Percentiles rank a stretch among this genome's conserved stretches.
Evolutionary conservation across 2,329 filamentous ascomycete species (phyloP).

Genomic region (Cryphonectria naterciae): DNA sequence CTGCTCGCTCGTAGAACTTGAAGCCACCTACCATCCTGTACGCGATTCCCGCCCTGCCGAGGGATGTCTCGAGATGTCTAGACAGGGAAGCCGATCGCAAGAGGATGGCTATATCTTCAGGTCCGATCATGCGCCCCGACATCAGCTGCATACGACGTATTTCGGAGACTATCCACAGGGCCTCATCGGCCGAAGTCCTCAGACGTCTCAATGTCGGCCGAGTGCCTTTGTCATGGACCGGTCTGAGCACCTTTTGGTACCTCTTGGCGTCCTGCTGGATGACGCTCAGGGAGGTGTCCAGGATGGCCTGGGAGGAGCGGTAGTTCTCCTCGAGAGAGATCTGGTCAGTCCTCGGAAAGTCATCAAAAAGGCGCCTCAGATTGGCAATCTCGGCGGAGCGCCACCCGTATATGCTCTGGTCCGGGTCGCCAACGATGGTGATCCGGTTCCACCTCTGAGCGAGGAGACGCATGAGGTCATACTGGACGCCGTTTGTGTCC

Average conservation of each 20-base stretch:
- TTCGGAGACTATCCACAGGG: slow-evolving; percentile 86
- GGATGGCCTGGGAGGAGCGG: slow-evolving; percentile 83
- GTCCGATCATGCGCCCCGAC: slow-evolving; percentile 72
- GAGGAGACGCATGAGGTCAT: slow-evolving; percentile 89
- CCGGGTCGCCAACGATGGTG: slow-evolving; percentile 93
- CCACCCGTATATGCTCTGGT: slow-evolving; percentile 98
- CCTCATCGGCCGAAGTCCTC: slow-evolving; percentile 72
- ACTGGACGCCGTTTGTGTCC: slow-evolving; percentile 94
- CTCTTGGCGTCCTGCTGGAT: slow-evolving; percentile 87
- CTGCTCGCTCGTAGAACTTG: slow-evolving; percentile 88
- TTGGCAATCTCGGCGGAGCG: slow-evolving; percentile 92
- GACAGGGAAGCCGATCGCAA: slow-evolving; percentile 85
- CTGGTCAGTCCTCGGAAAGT: slow-evolving; percentile 78
- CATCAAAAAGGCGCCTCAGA: slow-evolving; percentile 73
- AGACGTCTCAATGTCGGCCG: slow-evolving; percentile 80
- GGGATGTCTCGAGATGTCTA: slow-evolving; percentile 79
- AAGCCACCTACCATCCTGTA: slow-evolving; percentile 92
- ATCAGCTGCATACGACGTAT: slow-evolving; percentile 72
- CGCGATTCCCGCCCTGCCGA: slow-evolving; percentile 79
- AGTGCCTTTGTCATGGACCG: slow-evolving; percentile 80
- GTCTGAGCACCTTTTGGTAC: slow-evolving; percentile 77
- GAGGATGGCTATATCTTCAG: slow-evolving; percentile 82
- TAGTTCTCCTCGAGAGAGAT: slow-evolving; percentile 94
- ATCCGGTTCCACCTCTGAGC: slow-evolving; percentile 75
- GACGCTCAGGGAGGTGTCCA: slow-evolving; percentile 77